Evolutionary conservation across 352 stramenopile species (phyloP).

Genomic region (Globisporangium recalcitrans): DNA sequence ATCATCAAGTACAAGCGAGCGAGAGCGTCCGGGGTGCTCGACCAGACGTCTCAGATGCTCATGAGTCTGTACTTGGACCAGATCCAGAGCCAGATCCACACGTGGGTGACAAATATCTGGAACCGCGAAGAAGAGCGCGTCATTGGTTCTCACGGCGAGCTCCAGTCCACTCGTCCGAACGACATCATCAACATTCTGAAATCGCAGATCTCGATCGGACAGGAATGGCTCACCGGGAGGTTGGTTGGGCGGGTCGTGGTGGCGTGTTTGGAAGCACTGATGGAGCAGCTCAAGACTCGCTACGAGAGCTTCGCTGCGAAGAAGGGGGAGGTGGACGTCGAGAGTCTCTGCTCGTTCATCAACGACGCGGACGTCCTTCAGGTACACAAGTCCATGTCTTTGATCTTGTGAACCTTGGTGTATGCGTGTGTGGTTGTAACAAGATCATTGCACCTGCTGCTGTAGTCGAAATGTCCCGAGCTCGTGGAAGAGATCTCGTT

Average conservation of each 20-base stretch:
- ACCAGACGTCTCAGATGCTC: constrained; percentile 60
- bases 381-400: constrained; percentile 17
- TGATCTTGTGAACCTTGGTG: neutral
- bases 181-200: constrained; percentile 87
- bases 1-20: constrained; percentile 83
- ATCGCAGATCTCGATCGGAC: constrained; percentile 78
- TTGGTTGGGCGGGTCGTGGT: constrained; percentile 65
- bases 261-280: constrained; percentile 62
- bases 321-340: constrained; percentile 47
- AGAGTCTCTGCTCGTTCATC: constrained; percentile 83
- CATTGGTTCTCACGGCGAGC: constrained; percentile 47
- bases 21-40: constrained; percentile 57
- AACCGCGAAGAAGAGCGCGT: constrained; percentile 71
- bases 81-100: constrained; percentile 75
- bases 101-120: constrained; percentile 85
- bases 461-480: constrained; percentile 72
- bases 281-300: constrained; percentile 67
- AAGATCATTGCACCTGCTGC: no score
- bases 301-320: constrained; percentile 50
- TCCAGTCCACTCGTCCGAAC: constrained; percentile 75
- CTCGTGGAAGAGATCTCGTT: constrained; percentile 83
- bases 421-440: neutral
- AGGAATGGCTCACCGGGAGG: constrained; percentile 72
- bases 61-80: constrained; percentile 73
- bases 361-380: constrained; percentile 82